Percentiles rank a stretch among this genome's conserved stretches.
Conservation (phyloP, 2,329 filamentous ascomycete species). For the Colletotrichum tanaceti region DNA sequence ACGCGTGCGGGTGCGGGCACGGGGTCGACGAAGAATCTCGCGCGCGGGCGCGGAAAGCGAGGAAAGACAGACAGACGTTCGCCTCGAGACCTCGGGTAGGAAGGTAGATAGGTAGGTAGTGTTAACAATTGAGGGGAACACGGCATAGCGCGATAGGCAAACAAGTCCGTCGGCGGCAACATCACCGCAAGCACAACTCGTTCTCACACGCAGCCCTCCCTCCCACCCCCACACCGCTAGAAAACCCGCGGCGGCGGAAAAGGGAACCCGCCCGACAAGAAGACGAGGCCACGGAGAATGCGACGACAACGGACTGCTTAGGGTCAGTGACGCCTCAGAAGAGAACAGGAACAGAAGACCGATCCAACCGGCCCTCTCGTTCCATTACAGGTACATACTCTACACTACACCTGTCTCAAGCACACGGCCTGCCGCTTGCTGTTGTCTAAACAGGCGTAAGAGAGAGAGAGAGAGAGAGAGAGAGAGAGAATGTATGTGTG, state of each 20-base stretch:
- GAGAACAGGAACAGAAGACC: neutral
- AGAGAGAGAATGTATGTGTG: no score
- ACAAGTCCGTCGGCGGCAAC: conserved; percentile 4
- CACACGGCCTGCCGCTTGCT: conserved; percentile 16
- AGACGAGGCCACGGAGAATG: conserved; percentile 5
- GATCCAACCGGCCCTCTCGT: conserved; percentile 19
- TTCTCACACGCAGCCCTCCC: neutral
- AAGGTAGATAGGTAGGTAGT: no score
- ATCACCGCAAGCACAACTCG: neutral
- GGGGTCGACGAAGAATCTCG: conserved; percentile 29
- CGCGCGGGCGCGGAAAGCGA: conserved; percentile 21
- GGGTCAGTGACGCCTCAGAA: neutral
- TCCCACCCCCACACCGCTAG: conserved; percentile 14
- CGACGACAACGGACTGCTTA: neutral
- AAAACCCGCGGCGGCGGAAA: conserved; percentile 3
- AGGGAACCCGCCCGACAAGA: neutral
- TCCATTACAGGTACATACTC: no score
- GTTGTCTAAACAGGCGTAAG: neutral
- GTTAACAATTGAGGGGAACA: conserved; percentile 3
- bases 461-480: conserved; percentile 23
- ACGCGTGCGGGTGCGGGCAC: neutral
- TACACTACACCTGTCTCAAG: conserved; percentile 10
- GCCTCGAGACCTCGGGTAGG: neutral
- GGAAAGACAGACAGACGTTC: conserved; percentile 2
- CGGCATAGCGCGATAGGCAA: conserved; percentile 8